Evolutionary conservation across 164 flowering plant species (phyloP).

Genomic region (Tinospora cordifolia): DNA sequence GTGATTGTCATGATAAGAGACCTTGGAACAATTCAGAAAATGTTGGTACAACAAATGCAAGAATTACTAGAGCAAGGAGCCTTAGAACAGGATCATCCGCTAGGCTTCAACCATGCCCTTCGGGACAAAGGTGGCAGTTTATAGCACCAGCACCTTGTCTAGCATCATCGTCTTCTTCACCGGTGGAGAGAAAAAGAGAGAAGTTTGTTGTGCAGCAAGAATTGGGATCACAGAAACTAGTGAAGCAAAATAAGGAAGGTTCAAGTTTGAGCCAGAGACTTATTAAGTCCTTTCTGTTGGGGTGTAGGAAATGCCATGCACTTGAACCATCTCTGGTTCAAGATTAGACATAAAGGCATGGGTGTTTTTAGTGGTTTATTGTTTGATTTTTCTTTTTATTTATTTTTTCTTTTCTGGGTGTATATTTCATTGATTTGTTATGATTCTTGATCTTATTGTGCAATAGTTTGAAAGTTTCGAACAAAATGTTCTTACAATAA

Average conservation of each 20-base stretch:
- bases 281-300: conserved; percentile 35
- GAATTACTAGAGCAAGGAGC: conserved; percentile 10
- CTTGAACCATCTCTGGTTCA: conserved; percentile 37
- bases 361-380: conserved; percentile 1
- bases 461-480: no score
- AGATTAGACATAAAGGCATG: not conserved
- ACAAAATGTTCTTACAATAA: no score
- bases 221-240: conserved; percentile 11
- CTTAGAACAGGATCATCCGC: conserved; percentile 7
- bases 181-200: conserved; percentile 17
- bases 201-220: conserved; percentile 10
- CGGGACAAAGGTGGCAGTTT: conserved; percentile 51
- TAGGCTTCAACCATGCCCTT: conserved; percentile 23
- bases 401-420: not conserved
- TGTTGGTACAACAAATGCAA: conserved; percentile 2
- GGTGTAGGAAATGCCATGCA: conserved; percentile 63
- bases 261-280: conserved; percentile 32
- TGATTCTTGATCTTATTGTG: not conserved
- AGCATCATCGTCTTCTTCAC: conserved; percentile 11
- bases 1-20: conserved; percentile 30
- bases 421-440: not conserved
- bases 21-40: conserved; percentile 5
- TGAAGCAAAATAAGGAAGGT: not conserved
- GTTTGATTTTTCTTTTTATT: conserved; percentile 5
- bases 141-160: conserved; percentile 36